Conservation (phyloP, 495 filamentous ascomycete species). For the Wilcoxina mikolae region DNA sequence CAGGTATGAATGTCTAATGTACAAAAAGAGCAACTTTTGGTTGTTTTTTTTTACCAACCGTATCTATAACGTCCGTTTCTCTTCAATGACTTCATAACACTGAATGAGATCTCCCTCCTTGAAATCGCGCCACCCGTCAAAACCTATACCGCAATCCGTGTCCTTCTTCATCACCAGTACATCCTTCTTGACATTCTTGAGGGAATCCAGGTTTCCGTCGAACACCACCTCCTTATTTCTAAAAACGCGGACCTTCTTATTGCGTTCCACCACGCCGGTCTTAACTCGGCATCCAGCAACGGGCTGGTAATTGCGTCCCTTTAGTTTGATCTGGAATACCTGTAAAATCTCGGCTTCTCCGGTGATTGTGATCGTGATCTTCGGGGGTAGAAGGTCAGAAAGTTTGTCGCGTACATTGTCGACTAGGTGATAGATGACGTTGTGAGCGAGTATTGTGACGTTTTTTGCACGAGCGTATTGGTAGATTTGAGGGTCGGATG, state of each 20-base stretch:
- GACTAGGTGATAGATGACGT: conserved; percentile 80
- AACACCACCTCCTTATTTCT: conserved; percentile 51
- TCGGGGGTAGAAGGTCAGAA: conserved; percentile 49
- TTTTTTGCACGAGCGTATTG: conserved; percentile 51
- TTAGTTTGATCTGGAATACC: conserved; percentile 69
- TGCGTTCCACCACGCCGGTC: conserved; percentile 54
- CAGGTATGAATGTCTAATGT: too few species aligned
- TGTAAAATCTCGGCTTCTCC: conserved; percentile 81
- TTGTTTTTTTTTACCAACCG: too few species aligned
- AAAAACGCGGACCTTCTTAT: conserved; percentile 53
- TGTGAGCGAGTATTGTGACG: conserved; percentile 70
- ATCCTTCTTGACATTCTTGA: conserved; percentile 89
- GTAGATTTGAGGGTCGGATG: conserved; percentile 50
- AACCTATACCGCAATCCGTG: conserved; percentile 79
- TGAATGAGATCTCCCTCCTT: conserved; percentile 71
- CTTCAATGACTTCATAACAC: conserved; percentile 61
- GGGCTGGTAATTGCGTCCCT: conserved; percentile 48
- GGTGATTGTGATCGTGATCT: conserved; percentile 49
- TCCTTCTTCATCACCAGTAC: conserved; percentile 78
- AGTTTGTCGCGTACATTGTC: conserved; percentile 64
- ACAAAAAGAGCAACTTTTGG: too few species aligned
- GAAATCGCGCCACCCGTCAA: conserved; percentile 65
- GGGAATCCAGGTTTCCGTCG: conserved; percentile 66
- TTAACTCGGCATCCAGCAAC: conserved; percentile 82
- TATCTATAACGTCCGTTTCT: conserved; percentile 54